Evolutionary conservation across 805 yeast genomes (phyloP), one percentile per base, ranked within the genome.

Genomic region (Yamadazyma tumulicola): DNA sequence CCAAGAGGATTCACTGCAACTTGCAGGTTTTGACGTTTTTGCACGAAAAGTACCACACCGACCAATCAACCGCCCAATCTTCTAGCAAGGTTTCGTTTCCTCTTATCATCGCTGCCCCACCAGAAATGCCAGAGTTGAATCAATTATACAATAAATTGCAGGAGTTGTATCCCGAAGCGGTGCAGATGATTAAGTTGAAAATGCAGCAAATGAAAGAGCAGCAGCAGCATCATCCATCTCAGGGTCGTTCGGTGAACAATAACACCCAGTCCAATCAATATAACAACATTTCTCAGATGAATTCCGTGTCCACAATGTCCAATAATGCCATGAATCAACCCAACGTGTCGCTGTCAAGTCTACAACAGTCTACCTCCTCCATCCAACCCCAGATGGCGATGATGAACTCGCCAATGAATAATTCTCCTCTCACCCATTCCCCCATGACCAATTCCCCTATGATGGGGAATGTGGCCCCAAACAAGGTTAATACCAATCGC

Each of bases 91-190:
- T 50, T 32, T 54, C 51, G 11, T 67, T 67, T 36, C 82, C 82
- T 2, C 64, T 69, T 19, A 71, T 75, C 26, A 63, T 75, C 39
- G 58, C 73, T 1, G 70, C 82, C 4, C 81, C 81, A 6, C 67
- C 67, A 3, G 79, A 74, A 29, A 61, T 74, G 57, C 78, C 79
- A 0, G 81, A 74, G 43, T 57, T 76, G 27, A 57, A 58, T 32
- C 69, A 64, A 24, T 61, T 69, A 26, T 76, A 76, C 49, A 59
- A 60, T n/a, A 57, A 62, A 31, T 54, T 71, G 18, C 73, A 69
- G 45, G 69, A 68, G 34, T 48, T 76, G 23, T 76, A 75, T 41
- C 79, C 79, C 0, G 80, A 75, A 39, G 77, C 77, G 1, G 51
- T 68, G n/a, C 70, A 63, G 36, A 60, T 55, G 31, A 49, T 67